Percentiles rank a stretch among this genome's conserved stretches.
phyloP scores from a whole-genome alignment of 2,329 filamentous ascomycete species.

The Dactylonectria macrodidyma region DNA sequence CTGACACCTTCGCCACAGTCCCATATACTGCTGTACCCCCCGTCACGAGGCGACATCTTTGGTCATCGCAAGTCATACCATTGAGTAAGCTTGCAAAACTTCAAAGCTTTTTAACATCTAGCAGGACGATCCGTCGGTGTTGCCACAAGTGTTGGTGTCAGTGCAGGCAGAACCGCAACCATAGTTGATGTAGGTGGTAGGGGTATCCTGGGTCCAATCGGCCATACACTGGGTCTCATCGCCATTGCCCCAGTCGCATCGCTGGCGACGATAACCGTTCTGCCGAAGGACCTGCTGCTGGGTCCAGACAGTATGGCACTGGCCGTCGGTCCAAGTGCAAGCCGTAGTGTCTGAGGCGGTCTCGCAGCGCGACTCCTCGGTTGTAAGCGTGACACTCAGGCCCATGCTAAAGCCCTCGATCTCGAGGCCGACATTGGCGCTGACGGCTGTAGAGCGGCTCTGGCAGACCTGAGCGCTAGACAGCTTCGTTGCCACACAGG shows the following conservation, averaged over 20 bases:
- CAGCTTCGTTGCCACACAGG: not conserved
- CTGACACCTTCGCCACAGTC: not conserved
- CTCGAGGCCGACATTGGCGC: not conserved
- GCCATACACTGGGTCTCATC: slow-evolving; percentile 13
- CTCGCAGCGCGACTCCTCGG: not conserved
- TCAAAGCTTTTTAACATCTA: no score
- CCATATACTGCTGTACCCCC: not conserved
- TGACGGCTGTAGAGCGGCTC: not conserved
- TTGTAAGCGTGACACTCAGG: not conserved
- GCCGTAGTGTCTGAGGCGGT: slow-evolving; percentile 9
- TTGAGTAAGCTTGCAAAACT: no score
- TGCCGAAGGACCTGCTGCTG: slow-evolving; percentile 22
- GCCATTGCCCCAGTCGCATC: slow-evolving; percentile 14
- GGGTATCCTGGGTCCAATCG: slow-evolving; percentile 19
- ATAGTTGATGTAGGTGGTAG: slow-evolving; percentile 17
- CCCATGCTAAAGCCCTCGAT: slow-evolving; percentile 2
- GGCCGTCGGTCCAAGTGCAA: slow-evolving; percentile 16
- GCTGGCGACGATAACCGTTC: slow-evolving; percentile 17
- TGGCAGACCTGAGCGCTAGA: not conserved
- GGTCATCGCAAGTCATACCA: not conserved
- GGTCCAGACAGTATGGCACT: slow-evolving; percentile 20
- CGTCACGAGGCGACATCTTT: not conserved
- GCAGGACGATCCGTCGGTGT: slow-evolving; percentile 1
- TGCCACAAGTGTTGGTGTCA: not conserved
- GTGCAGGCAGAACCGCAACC: slow-evolving; percentile 16